Conservation (phyloP, 495 filamentous ascomycete genomes). For the Aspergillus ostianus region DNA sequence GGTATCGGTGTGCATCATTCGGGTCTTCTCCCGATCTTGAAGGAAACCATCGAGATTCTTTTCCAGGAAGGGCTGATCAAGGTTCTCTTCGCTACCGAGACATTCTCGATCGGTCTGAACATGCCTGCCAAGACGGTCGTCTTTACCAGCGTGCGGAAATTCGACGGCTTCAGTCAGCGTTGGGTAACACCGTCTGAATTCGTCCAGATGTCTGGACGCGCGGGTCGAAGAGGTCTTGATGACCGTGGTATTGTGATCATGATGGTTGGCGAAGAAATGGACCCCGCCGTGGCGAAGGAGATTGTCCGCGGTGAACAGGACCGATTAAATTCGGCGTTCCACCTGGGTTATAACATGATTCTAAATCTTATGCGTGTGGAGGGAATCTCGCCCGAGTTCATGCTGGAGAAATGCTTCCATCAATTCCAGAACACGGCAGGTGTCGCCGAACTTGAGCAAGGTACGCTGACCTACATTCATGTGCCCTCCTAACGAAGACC, state of each 20-base stretch:
- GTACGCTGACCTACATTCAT: conserved; percentile 24
- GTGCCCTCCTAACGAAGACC: neutral
- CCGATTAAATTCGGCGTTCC: conserved; percentile 93
- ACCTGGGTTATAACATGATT: conserved; percentile 99
- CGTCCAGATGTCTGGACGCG: conserved; percentile 97
- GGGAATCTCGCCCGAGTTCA: conserved; percentile 92
- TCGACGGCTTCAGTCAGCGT: conserved; percentile 76
- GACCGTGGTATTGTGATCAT: conserved; percentile 99
- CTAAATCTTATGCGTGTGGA: conserved; percentile 94
- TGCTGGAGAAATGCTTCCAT: conserved; percentile 95
- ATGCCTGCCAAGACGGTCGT: conserved; percentile 99
- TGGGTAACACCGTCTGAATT: conserved; percentile 96
- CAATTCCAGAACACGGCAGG: conserved; percentile 95
- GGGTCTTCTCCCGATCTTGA: conserved; percentile 90
- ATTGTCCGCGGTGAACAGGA: conserved; percentile 97
- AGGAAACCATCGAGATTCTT: conserved; percentile 97
- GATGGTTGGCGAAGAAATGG: conserved; percentile 97
- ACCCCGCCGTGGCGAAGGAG: conserved; percentile 85
- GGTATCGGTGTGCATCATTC: conserved; percentile 98
- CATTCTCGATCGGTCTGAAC: conserved; percentile 97
- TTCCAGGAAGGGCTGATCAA: conserved; percentile 99
- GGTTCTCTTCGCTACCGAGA: conserved; percentile 95
- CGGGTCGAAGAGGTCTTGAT: conserved; percentile 93
- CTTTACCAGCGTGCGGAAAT: conserved; percentile 94
- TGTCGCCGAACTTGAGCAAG: conserved; percentile 74